phyloP scores from a whole-genome alignment of 2,329 filamentous ascomycete species.

The Ophiobolus disseminans region DNA sequence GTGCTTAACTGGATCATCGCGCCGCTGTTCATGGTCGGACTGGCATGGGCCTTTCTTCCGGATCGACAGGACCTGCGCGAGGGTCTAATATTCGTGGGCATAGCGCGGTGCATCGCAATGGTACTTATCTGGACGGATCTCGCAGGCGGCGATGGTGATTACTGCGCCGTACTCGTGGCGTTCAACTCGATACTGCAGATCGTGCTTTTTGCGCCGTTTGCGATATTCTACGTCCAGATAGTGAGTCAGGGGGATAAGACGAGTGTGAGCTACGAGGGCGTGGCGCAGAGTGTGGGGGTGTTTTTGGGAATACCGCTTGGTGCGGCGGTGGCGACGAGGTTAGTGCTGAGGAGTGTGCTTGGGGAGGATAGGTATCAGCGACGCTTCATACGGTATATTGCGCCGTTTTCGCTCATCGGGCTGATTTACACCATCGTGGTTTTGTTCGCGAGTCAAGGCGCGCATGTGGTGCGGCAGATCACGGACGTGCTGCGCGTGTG shows the following conservation, averaged over 20 bases:
- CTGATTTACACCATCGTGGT: conserved; percentile 87
- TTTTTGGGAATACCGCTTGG: conserved; percentile 84
- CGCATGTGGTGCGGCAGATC: conserved; percentile 82
- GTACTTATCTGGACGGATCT: conserved; percentile 81
- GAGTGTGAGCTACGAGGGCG: conserved; percentile 66
- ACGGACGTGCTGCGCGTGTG: conserved; percentile 82
- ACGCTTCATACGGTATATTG: conserved; percentile 72
- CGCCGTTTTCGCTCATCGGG: conserved; percentile 80
- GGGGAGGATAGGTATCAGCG: conserved; percentile 69
- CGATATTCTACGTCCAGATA: conserved; percentile 66
- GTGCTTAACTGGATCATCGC: conserved; percentile 84
- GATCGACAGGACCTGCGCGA: conserved; percentile 58
- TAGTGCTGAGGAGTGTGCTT: conserved; percentile 63
- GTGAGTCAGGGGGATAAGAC: conserved; percentile 62
- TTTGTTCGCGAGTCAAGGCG: conserved; percentile 82
- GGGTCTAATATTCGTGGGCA: conserved; percentile 80
- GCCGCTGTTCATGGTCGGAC: conserved; percentile 78
- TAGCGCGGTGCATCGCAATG: conserved; percentile 90
- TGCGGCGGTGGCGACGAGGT: conserved; percentile 78
- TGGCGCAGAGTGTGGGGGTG: conserved; percentile 81
- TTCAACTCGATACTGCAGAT: conserved; percentile 59
- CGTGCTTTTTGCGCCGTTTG: conserved; percentile 56
- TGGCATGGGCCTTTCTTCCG: conserved; percentile 67
- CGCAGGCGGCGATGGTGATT: conserved; percentile 78
- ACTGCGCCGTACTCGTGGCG: conserved; percentile 70